Evolutionary conservation across 352 stramenopile genomes (phyloP), one percentile per base, ranked within the genome.

Genomic region (Phytopythium helicoides): DNA sequence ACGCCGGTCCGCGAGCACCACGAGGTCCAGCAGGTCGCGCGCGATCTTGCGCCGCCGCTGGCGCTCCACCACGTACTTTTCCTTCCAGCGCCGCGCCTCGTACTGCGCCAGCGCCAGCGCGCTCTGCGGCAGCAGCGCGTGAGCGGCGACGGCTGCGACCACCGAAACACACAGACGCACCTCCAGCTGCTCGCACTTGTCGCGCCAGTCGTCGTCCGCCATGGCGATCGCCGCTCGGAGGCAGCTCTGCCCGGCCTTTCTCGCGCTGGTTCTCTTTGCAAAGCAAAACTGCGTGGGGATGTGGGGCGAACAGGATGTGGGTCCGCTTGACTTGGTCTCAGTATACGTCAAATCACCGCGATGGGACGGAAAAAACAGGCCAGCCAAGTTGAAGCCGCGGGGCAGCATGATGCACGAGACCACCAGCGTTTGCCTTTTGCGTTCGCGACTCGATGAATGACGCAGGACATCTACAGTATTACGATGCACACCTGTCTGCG

Each of bases 61-160:
- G 46, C 81, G 86, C 72, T 92, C 83, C 7, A 74, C 62, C n/a
- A 73, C 4, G 47, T 81, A 94, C 73, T 94, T 91, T 38, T 88
- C 76, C 52, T 86, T 90, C 83, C 83, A 94, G 52, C 77, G 79
- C 39, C 72, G 52, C 14, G 83, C 67, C 59, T 94, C 83, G 48
- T 89, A 87, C 56, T 70, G 65, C 15, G 73, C 76, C 52, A 89
- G 55, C 50, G 65, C 68, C 37, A 89, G 61, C 54, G 81, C 79
- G 41, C 84, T 76, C 83, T 89, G 6, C 31, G 36, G 15, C 36
- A 9, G 36, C 15, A 1, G 15, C 26, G 25, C n/a, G 53, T 39
- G 5, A 23, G 31, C 14, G 10, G 37, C 22, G 21, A 26, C 6
- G 38, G 38, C 5, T 2, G 38, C 1, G 10, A 18, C 5, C 6